Evolutionary conservation across 2,329 filamentous ascomycete genomes (phyloP).

Genomic region (Sclerotiophoma versabilis): DNA sequence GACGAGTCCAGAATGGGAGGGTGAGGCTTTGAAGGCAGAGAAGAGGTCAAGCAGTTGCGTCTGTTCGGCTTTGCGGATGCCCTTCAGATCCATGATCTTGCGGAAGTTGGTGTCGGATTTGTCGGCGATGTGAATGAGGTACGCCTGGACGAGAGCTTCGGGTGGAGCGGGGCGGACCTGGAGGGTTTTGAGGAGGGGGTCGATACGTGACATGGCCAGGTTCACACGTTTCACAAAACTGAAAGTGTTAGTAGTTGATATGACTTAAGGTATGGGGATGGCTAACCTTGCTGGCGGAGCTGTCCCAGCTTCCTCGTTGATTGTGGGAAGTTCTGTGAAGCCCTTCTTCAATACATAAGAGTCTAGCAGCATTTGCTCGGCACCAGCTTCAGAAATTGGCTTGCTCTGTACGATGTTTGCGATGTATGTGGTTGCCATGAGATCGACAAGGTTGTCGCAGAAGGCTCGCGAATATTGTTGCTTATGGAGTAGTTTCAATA

Average conservation of each 20-base stretch:
- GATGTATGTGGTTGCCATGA: conserved; percentile 80
- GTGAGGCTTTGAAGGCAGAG: conserved; percentile 77
- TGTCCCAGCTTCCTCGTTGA: conserved; percentile 63
- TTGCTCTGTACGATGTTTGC: conserved; percentile 85
- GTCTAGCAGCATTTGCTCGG: conserved; percentile 97
- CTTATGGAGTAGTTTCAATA: conserved; percentile 80
- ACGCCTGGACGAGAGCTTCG: conserved; percentile 94
- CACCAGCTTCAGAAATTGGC: conserved; percentile 91
- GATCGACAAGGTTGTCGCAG: conserved; percentile 93
- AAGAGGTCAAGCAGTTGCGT: conserved; percentile 86
- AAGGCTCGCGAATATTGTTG: conserved; percentile 94
- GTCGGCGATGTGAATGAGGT: conserved; percentile 96
- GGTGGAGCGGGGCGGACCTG: conserved; percentile 91
- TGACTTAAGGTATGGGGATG: conserved; percentile 1
- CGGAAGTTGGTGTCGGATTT: conserved; percentile 93
- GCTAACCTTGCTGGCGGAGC: conserved; percentile 61
- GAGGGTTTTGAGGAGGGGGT: conserved; percentile 92
- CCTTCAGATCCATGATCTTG: conserved; percentile 95
- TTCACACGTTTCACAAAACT: conserved; percentile 87
- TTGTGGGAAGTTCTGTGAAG: conserved; percentile 73
- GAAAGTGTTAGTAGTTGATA: conserved; percentile 38
- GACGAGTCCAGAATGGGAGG: conserved; percentile 70
- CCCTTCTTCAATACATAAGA: conserved; percentile 88
- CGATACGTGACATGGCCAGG: conserved; percentile 82
- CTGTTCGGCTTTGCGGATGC: conserved; percentile 82